phyloP scores from a whole-genome alignment of 352 stramenopile genomes.

The Globisporangium viniferum region DNA sequence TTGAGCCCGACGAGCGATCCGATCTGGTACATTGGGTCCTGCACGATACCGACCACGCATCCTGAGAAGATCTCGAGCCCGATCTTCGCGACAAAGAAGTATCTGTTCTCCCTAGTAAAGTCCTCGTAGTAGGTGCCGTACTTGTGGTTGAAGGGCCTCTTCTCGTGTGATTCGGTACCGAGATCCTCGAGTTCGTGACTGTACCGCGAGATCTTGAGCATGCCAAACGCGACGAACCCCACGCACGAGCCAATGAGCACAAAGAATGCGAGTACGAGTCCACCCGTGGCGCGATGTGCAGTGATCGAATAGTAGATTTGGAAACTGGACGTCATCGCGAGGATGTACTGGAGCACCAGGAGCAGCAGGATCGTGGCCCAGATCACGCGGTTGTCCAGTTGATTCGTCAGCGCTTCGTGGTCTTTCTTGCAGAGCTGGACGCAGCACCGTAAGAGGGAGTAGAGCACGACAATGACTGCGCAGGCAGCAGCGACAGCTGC shows the following conservation, averaged over 20 bases:
- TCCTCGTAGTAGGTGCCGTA: slow-evolving; percentile 55
- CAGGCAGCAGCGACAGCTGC: slow-evolving; percentile 23
- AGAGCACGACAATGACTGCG: slow-evolving; percentile 28
- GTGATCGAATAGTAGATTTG: slow-evolving; percentile 34
- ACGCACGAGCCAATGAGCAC: slow-evolving; percentile 27
- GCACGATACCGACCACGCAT: slow-evolving; percentile 30
- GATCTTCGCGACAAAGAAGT: slow-evolving; percentile 52
- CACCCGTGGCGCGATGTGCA: slow-evolving; percentile 14
- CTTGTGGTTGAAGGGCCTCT: slow-evolving; percentile 37
- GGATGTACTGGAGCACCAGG: slow-evolving; percentile 38
- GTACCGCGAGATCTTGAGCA: slow-evolving; percentile 40
- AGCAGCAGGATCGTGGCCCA: slow-evolving; percentile 39
- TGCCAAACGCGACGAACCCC: slow-evolving; percentile 33
- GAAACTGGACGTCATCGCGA: slow-evolving; percentile 48
- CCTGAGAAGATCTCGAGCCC: slow-evolving; percentile 40
- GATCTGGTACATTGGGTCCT: slow-evolving; percentile 38
- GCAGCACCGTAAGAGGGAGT: slow-evolving; percentile 25
- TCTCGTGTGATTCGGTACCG: slow-evolving; percentile 32
- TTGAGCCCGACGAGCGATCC: slow-evolving; percentile 40
- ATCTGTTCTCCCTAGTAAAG: slow-evolving; percentile 40
- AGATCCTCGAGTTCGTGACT: slow-evolving; percentile 37
- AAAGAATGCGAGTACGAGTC: slow-evolving; percentile 30
- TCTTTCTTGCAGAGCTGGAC: slow-evolving; percentile 24
- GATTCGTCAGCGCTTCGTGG: slow-evolving; percentile 9
- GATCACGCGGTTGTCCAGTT: slow-evolving; percentile 40